phyloP scores from a whole-genome alignment of 164 flowering plant genomes.

The Platanus orientalis region DNA sequence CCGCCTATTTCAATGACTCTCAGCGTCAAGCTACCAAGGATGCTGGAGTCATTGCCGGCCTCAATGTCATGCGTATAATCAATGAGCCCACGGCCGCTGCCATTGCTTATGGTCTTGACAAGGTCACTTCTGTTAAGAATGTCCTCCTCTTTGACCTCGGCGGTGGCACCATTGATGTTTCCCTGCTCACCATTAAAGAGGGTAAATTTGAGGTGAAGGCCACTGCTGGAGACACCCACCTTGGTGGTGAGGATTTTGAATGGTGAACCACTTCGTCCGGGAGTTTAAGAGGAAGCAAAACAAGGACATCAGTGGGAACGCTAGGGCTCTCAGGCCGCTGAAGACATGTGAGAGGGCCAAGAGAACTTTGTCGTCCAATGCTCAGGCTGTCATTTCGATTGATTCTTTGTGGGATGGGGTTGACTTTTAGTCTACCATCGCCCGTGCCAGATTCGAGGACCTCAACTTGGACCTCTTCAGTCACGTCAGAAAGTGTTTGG shows the following conservation, averaged over 20 bases:
- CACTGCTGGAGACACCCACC: too few species aligned
- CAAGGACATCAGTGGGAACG: conserved; percentile 25
- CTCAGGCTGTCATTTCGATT: conserved; percentile 17
- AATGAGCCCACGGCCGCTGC: too few species aligned
- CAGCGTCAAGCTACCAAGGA: too few species aligned
- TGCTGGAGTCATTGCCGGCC: too few species aligned
- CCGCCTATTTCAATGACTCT: too few species aligned
- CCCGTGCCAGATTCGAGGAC: conserved; percentile 28
- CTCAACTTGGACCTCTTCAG: conserved; percentile 24
- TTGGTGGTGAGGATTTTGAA: too few species aligned
- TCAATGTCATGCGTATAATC: too few species aligned
- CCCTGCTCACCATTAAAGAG: conserved; percentile 22
- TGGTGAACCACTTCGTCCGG: too few species aligned
- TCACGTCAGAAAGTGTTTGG: conserved; percentile 30
- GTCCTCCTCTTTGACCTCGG: too few species aligned
- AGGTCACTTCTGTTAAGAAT: conserved; percentile 7
- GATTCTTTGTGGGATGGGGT: conserved; percentile 26
- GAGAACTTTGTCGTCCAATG: too few species aligned
- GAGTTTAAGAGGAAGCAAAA: conserved; percentile 29
- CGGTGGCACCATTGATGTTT: conserved; percentile 26
- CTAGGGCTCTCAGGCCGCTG: conserved; percentile 24
- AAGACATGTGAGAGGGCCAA: conserved; percentile 24
- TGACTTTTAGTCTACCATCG: conserved; percentile 21
- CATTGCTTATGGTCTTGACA: too few species aligned
- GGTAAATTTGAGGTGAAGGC: conserved; percentile 30